Conservation (phyloP, 1,284 basidiomycete species). For the Trichosporon ovoides region DNA sequence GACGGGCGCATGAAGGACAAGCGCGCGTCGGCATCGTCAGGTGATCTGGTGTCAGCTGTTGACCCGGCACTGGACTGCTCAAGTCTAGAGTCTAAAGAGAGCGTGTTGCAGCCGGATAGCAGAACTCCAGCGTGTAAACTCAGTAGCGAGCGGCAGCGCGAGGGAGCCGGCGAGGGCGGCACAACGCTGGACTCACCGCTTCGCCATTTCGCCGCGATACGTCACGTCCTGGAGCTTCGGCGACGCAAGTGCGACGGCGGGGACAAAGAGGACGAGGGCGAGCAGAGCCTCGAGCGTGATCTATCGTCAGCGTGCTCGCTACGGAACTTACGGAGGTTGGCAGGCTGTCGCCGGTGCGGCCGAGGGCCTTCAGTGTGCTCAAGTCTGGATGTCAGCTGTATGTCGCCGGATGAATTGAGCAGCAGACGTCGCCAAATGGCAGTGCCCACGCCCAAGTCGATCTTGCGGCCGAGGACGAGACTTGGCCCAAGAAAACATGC, state of each 20-base stretch:
- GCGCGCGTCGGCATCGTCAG: constrained; percentile 37
- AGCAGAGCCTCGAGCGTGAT: constrained; percentile 44
- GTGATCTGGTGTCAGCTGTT: constrained; percentile 22
- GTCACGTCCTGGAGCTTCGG: constrained; percentile 42
- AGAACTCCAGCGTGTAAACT: not conserved
- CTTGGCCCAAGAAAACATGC: not conserved
- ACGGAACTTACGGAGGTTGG: constrained; percentile 38
- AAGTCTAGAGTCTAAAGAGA: not conserved
- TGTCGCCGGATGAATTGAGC: not conserved
- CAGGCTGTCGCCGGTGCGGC: constrained; percentile 26
- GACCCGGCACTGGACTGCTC: not conserved
- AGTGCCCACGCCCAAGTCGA: not conserved
- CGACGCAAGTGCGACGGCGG: constrained; percentile 34
- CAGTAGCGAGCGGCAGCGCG: not conserved
- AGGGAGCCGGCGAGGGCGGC: too few relatives aligned
- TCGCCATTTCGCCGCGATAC: constrained; percentile 44
- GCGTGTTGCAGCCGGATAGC: not conserved
- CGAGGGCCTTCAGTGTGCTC: constrained; percentile 45
- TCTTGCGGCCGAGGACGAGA: not conserved
- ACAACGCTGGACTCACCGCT: constrained; percentile 35
- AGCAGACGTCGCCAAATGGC: not conserved
- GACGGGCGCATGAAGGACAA: constrained; percentile 37
- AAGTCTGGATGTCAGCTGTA: constrained; percentile 30
- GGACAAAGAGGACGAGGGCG: constrained; percentile 41
- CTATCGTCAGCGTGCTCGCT: constrained; percentile 20